Evolutionary conservation across 306 rosid genomes (phyloP).

Genomic region (Quercus parvula): DNA sequence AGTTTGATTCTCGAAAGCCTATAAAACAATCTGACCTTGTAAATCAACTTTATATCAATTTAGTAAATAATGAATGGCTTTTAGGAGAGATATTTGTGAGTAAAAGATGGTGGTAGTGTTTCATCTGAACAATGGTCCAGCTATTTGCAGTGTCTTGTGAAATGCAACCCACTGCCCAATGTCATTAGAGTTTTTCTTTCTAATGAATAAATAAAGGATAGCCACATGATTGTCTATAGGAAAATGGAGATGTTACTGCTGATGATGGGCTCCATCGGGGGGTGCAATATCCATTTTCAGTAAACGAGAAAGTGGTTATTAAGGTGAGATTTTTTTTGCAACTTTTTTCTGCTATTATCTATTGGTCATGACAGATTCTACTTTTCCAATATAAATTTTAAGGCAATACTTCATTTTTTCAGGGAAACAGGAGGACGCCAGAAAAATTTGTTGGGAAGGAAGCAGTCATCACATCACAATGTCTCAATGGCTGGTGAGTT

Average conservation of each 20-base stretch:
- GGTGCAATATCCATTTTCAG: conserved; percentile 93
- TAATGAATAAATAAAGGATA: conserved; percentile 7
- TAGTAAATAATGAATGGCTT: background rate
- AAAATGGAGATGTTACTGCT: conserved; percentile 62
- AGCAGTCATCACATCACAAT: conserved; percentile 95
- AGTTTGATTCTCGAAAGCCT: background rate
- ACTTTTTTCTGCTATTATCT: conserved; percentile 2
- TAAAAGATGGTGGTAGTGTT: conserved; percentile 3
- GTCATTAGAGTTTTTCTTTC: conserved; percentile 18
- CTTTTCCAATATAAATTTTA: conserved; percentile 7
- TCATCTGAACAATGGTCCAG: background rate
- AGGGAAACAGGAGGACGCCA: conserved; percentile 97
- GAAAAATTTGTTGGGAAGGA: conserved; percentile 99
- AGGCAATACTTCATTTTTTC: conserved; percentile 36
- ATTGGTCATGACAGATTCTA: background rate
- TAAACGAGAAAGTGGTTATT: conserved; percentile 85
- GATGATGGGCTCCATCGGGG: conserved; percentile 68
- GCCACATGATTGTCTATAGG: conserved; percentile 44
- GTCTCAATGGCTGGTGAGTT: conserved; percentile 99
- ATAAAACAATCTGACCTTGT: background rate
- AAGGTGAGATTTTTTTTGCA: conserved; percentile 57
- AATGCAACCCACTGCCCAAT: background rate
- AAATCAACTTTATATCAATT: background rate
- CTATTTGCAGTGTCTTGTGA: conserved; percentile 1
- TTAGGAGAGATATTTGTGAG: background rate